These are phyloP conservation scores for Trametes pubescens DNA, from an alignment of 1,284 basidiomycete species.

Conservation along the genomic window DNA sequence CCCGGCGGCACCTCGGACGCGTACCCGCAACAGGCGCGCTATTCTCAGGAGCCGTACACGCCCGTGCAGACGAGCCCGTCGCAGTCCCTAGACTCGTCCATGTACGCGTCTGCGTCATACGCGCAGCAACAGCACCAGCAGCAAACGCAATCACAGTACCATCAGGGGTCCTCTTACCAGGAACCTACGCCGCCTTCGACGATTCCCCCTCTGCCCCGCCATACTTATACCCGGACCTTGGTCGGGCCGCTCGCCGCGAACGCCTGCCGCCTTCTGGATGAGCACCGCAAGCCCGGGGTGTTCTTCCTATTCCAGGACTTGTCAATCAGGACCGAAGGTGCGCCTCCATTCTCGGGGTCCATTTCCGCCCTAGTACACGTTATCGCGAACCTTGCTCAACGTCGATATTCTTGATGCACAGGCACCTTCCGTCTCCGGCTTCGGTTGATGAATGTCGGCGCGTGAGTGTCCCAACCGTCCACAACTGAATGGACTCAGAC, in stretches of 20 bases:
- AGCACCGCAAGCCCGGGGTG: constrained; percentile 83
- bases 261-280: constrained; percentile 83
- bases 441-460: constrained; percentile 86
- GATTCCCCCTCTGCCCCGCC: constrained; percentile 58
- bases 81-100: constrained; percentile 42
- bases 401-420: constrained; percentile 37
- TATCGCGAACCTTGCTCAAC: constrained; percentile 32
- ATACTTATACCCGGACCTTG: constrained; percentile 84
- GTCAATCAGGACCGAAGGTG: constrained; percentile 86
- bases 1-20: constrained; percentile 35
- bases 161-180: constrained; percentile 40
- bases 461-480: constrained; percentile 59
- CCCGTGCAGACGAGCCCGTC: constrained; percentile 33
- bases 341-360: constrained; percentile 37
- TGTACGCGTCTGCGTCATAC: constrained; percentile 48
- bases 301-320: constrained; percentile 91
- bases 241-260: constrained; percentile 89
- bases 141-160: constrained; percentile 40
- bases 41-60: constrained; percentile 47
- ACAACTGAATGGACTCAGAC: constrained; percentile 25
- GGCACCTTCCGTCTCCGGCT: constrained; percentile 82
- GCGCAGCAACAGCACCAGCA: constrained; percentile 44
- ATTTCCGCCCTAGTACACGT: constrained; percentile 31
- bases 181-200: constrained; percentile 45
- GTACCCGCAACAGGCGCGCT: constrained; percentile 39